phyloP scores from a whole-genome alignment of 495 filamentous ascomycete genomes.

The Mycothermus thermophilus region DNA sequence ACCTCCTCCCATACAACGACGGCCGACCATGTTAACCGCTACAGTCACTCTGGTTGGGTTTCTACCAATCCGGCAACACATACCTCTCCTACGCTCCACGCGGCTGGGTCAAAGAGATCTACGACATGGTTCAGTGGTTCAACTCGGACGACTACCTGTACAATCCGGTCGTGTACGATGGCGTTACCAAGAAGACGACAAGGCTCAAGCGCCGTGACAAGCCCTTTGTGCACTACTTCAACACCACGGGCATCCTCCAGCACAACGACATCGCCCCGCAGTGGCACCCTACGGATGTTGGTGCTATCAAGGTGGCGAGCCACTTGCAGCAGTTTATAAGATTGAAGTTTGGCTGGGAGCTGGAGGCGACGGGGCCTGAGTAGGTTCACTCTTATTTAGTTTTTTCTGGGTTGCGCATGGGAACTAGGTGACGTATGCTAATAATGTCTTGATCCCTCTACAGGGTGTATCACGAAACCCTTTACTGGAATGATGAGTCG shows the following conservation, averaged over 20 bases:
- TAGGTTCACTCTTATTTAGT: conserved; percentile 9
- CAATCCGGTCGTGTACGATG: conserved; percentile 31
- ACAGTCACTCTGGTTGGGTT: conserved; percentile 51
- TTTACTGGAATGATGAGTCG: conserved; percentile 47
- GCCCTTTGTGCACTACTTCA: conserved; percentile 54
- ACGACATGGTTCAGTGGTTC: conserved; percentile 43
- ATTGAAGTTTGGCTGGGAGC: conserved; percentile 43
- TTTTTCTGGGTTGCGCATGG: no score
- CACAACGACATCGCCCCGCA: conserved; percentile 54
- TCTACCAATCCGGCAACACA: conserved; percentile 37
- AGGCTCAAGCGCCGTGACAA: conserved; percentile 18
- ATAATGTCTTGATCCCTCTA: no score
- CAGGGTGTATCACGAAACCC: conserved; percentile 45
- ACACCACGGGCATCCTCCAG: conserved; percentile 52
- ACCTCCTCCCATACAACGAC: background rate
- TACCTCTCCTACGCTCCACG: conserved; percentile 37
- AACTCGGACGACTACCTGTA: conserved; percentile 33
- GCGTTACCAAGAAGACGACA: conserved; percentile 26
- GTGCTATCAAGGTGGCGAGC: conserved; percentile 53
- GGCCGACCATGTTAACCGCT: background rate
- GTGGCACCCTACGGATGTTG: conserved; percentile 53
- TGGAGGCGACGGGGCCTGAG: conserved; percentile 47
- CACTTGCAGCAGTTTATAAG: conserved; percentile 46
- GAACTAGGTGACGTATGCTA: no score
- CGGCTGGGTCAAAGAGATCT: conserved; percentile 38